Evolutionary conservation across 768 basidiomycete genomes (phyloP).

Genomic region (Leccinum pellstonianum): DNA sequence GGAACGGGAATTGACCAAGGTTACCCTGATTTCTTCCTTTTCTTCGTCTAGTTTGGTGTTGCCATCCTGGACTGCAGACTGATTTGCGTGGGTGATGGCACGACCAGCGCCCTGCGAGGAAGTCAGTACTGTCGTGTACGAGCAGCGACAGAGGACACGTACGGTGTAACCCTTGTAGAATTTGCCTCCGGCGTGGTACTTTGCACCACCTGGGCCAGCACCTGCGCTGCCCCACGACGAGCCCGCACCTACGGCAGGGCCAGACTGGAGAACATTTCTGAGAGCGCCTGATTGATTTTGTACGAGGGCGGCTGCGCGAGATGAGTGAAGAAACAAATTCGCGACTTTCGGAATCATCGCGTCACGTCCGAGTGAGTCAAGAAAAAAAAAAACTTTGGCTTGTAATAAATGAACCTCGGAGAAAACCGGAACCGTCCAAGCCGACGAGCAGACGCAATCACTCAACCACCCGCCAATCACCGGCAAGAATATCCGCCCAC

Average conservation of each 20-base stretch:
- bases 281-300: conserved; percentile 69
- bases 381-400: conserved; percentile 12
- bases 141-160: conserved; percentile 23
- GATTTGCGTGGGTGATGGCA: conserved; percentile 70
- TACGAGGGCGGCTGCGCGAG: conserved; percentile 72
- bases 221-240: conserved; percentile 54
- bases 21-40: conserved; percentile 44
- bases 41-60: conserved; percentile 54
- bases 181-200: conserved; percentile 68
- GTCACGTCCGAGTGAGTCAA: conserved; percentile 4
- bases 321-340: conserved; percentile 72
- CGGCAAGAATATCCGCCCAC: conserved; percentile 30
- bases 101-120: conserved; percentile 59
- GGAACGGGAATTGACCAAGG: conserved; percentile 32
- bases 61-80: conserved; percentile 55
- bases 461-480: conserved; percentile 30
- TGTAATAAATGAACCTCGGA: conserved; percentile 18
- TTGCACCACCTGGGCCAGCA: conserved; percentile 69
- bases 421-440: conserved; percentile 15
- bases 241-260: conserved; percentile 44
- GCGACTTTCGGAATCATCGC: conserved; percentile 82
- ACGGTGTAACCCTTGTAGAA: conserved; percentile 71
- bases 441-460: conserved; percentile 20
- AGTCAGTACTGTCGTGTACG: neutral
- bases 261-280: conserved; percentile 72